Evolutionary conservation across 2,329 filamentous ascomycete genomes (phyloP).

Genomic region (Stachybotrys chlorohalonatus): DNA sequence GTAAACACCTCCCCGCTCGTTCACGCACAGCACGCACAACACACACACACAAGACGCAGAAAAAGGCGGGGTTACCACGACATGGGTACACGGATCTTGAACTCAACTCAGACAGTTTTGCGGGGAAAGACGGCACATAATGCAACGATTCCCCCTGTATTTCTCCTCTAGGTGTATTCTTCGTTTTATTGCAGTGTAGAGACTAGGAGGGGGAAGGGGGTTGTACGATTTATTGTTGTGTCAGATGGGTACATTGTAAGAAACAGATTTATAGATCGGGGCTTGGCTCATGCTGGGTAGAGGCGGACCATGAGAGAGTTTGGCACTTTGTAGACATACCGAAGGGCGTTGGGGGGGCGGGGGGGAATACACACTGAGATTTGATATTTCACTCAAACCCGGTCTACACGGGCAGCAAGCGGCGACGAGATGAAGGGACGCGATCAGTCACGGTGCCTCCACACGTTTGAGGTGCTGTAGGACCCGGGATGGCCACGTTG

Average conservation of each 20-base stretch:
- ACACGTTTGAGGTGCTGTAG: no score
- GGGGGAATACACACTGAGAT: background rate
- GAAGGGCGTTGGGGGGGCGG: background rate
- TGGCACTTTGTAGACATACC: background rate
- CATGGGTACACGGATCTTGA: background rate
- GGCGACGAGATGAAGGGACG: no score
- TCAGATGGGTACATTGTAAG: background rate
- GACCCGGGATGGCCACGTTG: no score
- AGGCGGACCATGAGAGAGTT: background rate
- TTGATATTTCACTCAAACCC: background rate
- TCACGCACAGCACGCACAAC: background rate
- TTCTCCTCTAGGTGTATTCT: no score
- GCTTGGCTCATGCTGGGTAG: background rate
- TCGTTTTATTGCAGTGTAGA: background rate
- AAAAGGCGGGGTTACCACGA: constrained; percentile 2
- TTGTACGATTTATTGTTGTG: background rate
- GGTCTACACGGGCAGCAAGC: no score
- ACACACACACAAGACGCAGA: constrained; percentile 1
- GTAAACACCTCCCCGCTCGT: constrained; percentile 29
- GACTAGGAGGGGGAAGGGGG: background rate
- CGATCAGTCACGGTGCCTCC: no score
- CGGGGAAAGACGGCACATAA: background rate
- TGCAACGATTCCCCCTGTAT: background rate
- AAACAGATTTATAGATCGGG: background rate
- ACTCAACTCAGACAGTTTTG: background rate